Percentiles rank a stretch among this genome's conserved stretches.
Conservation (phyloP, 1,284 basidiomycete species). For the Puccinia brachypodii region DNA sequence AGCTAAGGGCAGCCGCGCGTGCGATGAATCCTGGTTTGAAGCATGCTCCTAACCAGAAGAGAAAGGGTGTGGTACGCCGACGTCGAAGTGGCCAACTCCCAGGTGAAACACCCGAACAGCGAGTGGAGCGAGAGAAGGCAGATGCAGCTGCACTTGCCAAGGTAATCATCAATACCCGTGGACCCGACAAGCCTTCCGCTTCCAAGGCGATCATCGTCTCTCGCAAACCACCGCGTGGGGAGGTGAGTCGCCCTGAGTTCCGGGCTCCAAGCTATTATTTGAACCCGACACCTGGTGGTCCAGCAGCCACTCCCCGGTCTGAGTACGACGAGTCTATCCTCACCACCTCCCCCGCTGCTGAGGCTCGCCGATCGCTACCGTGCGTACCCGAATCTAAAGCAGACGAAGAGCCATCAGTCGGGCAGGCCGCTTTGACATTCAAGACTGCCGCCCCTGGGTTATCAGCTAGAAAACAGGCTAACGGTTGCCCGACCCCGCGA, state of each 20-base stretch:
- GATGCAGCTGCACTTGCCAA: constrained; percentile 34
- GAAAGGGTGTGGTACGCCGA: constrained; percentile 30
- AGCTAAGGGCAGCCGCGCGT: constrained; percentile 32
- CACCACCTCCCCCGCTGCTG: constrained; percentile 30
- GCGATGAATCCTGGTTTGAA: constrained; percentile 41
- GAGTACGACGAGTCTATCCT: constrained; percentile 40
- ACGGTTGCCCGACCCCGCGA: background rate
- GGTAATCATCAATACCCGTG: constrained; percentile 35
- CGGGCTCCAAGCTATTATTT: constrained; percentile 11
- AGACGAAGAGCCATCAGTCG: background rate
- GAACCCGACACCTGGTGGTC: background rate
- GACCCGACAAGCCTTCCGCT: background rate
- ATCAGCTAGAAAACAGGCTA: background rate
- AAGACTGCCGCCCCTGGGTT: background rate
- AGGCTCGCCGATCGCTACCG: constrained; percentile 7
- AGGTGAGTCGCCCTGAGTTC: constrained; percentile 25
- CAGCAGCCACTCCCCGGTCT: background rate
- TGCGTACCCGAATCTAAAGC: background rate
- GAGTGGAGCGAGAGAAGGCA: constrained; percentile 40
- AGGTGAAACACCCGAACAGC: constrained; percentile 46
- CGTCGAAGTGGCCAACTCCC: constrained; percentile 42
- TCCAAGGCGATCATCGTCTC: background rate
- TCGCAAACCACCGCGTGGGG: background rate
- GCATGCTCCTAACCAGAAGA: constrained; percentile 41
- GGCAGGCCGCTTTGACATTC: background rate